Percentiles rank a stretch among this genome's conserved stretches.
phyloP scores from a whole-genome alignment of 2,329 filamentous ascomycete genomes.

The Rutstroemia sp. region DNA sequence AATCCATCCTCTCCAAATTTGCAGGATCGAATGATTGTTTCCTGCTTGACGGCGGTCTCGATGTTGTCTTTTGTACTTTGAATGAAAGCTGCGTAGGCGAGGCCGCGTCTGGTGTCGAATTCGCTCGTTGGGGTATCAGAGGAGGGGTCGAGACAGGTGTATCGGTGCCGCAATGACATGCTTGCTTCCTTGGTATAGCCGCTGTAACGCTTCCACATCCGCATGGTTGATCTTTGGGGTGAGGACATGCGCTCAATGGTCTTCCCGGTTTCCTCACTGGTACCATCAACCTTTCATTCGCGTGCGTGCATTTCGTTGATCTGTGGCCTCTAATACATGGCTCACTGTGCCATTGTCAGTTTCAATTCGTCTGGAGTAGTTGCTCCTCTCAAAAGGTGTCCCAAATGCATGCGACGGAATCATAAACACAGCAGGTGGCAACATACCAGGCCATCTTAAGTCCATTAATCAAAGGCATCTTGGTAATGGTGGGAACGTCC shows the following conservation, averaged over 20 bases:
- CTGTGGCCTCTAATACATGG: slow-evolving; percentile 71
- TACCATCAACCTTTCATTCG: slow-evolving; percentile 58
- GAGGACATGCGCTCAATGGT: slow-evolving; percentile 62
- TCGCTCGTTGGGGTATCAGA: slow-evolving; percentile 13
- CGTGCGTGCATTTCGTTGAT: slow-evolving; percentile 67
- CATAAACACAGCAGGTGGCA: not conserved
- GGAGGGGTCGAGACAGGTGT: slow-evolving; percentile 15
- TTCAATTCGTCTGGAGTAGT: too few species aligned
- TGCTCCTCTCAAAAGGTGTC: not conserved
- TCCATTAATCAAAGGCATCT: slow-evolving; percentile 62
- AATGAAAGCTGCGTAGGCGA: slow-evolving; percentile 26
- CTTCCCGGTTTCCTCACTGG: slow-evolving; percentile 66
- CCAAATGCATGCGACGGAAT: not conserved
- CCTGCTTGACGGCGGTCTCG: slow-evolving; percentile 19
- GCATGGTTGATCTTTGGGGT: slow-evolving; percentile 42
- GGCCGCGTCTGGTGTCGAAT: slow-evolving; percentile 35
- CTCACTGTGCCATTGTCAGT: slow-evolving; percentile 40
- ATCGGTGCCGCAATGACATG: slow-evolving; percentile 43
- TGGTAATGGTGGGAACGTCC: slow-evolving; percentile 15
- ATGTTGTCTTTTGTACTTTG: slow-evolving; percentile 23
- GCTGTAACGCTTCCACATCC: slow-evolving; percentile 58
- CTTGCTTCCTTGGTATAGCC: slow-evolving; percentile 51
- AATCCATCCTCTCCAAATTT: slow-evolving; percentile 45
- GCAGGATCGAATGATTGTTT: slow-evolving; percentile 45
- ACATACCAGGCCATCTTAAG: slow-evolving; percentile 68